Conservation (phyloP, 2,329 filamentous ascomycete genomes). For the Didymella arachidicola region DNA sequence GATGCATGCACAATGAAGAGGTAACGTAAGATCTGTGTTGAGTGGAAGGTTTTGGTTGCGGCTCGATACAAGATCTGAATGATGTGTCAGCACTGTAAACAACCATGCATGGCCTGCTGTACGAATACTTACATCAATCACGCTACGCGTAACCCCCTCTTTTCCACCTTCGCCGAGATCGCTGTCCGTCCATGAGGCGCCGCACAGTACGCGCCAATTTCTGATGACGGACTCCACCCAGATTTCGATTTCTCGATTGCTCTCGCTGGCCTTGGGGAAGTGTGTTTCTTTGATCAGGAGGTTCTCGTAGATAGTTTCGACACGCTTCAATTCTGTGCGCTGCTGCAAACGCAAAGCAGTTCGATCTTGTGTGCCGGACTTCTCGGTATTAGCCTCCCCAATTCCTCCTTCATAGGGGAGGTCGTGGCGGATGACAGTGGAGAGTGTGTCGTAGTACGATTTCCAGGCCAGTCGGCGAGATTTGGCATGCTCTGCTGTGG, state of each 20-base stretch:
- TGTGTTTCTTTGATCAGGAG: conserved; percentile 78
- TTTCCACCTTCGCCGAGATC: conserved; percentile 85
- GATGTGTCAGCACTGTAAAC: conserved; percentile 8
- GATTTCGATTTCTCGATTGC: conserved; percentile 78
- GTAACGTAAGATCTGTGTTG: conserved; percentile 83
- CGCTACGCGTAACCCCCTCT: conserved; percentile 73
- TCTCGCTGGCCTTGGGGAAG: conserved; percentile 84
- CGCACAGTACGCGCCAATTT: conserved; percentile 86
- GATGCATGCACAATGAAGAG: conserved; percentile 88
- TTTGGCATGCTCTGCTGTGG: conserved; percentile 31
- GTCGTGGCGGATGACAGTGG: conserved; percentile 73
- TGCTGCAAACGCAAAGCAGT: conserved; percentile 57
- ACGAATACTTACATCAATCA: conserved; percentile 67
- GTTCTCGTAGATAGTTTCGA: conserved; percentile 80
- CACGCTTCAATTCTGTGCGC: conserved; percentile 77
- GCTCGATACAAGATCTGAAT: conserved; percentile 83
- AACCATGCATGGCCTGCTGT: background rate
- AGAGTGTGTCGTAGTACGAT: conserved; percentile 82
- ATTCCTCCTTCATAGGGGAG: conserved; percentile 64
- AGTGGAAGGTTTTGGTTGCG: conserved; percentile 94
- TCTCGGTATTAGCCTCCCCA: conserved; percentile 29
- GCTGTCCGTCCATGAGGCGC: conserved; percentile 78
- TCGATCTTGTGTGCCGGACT: conserved; percentile 33
- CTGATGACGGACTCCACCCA: conserved; percentile 81
- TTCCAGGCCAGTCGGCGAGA: conserved; percentile 76